Evolutionary conservation across 2,329 filamentous ascomycete genomes (phyloP).

Genomic region (Talaromyces marneffei): DNA sequence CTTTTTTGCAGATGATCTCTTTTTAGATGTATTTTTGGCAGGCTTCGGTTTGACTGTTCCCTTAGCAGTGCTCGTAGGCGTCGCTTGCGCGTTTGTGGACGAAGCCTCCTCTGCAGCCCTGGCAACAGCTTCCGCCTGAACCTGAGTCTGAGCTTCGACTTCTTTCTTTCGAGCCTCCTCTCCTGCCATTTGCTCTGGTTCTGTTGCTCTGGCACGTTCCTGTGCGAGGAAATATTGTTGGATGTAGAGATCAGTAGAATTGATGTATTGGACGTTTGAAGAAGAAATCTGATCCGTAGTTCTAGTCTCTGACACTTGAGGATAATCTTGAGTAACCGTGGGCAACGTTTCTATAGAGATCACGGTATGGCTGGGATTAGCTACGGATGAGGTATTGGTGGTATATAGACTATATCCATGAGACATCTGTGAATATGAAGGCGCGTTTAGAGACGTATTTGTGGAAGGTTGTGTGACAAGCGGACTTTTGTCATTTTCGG

Average conservation of each 20-base stretch:
- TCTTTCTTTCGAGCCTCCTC: constrained; percentile 5
- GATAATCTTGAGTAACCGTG: background rate
- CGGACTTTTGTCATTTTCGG: background rate
- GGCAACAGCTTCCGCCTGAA: constrained; percentile 2
- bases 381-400: background rate
- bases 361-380: background rate
- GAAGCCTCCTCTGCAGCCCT: background rate
- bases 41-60: background rate
- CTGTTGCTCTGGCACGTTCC: constrained; percentile 11
- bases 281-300: constrained; percentile 4
- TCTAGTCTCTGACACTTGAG: background rate
- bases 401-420: background rate
- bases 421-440: background rate
- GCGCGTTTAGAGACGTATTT: background rate
- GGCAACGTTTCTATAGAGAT: background rate
- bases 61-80: background rate
- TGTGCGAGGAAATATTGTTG: constrained; percentile 13
- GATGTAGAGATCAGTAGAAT: constrained; percentile 9
- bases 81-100: background rate
- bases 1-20: constrained; percentile 1
- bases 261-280: constrained; percentile 10
- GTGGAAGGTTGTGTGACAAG: background rate
- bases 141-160: constrained; percentile 3
- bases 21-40: constrained; percentile 6
- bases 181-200: constrained; percentile 5